Evolutionary conservation across 2,329 filamentous ascomycete species (phyloP), one percentile per base, ranked within the genome.

Genomic region (Fusarium mundagurra): DNA sequence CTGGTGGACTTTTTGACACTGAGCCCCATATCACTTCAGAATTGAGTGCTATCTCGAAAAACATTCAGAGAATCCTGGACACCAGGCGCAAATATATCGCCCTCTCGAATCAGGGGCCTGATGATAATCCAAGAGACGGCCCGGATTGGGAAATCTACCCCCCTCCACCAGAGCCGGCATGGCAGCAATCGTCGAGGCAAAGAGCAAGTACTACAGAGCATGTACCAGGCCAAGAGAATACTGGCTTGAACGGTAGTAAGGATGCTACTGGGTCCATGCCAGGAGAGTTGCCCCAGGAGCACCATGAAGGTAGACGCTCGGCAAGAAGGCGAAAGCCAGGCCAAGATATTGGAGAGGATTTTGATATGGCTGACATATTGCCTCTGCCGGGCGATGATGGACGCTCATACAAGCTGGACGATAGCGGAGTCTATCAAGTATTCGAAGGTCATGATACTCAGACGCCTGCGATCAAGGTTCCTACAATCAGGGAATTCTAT

Each of bases 401-500:
- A 69, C 92, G 94, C 89, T 89, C 88, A 1, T 99, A 93, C 82
- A 89, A 89, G 67, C 86, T 98, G 47, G 96, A 98, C 81, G 89
- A 91, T 7, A 93, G 90, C 75, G 94, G 96, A 69, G 94, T 99
- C 9, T 99, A 94, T 81, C 96, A 99, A 80, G 94, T 99, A 4
- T 98, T 94, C 80, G 92, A 96, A 76, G 92, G 89, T 53, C 84
- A 89, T 9, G 86, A 88, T 41, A 87, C 92, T 60, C 85, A 89
- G 24, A 87, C 88, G 24, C 95, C 96, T 0, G 90, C 95, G 22
- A 89, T 98, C 57, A 87, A 91, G 51, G 93, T 98, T n/a, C 96
- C 96, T 2, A 97, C 94, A 10, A 90, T 98, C 78, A 91, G 95
- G 78, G 96, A 99, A 79, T 99, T 95, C 79, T 99, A 98, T 82